Evolutionary conservation across 441 rosid species (phyloP), one percentile per base, ranked within the genome.

Genomic region (Erodium trifolium): DNA sequence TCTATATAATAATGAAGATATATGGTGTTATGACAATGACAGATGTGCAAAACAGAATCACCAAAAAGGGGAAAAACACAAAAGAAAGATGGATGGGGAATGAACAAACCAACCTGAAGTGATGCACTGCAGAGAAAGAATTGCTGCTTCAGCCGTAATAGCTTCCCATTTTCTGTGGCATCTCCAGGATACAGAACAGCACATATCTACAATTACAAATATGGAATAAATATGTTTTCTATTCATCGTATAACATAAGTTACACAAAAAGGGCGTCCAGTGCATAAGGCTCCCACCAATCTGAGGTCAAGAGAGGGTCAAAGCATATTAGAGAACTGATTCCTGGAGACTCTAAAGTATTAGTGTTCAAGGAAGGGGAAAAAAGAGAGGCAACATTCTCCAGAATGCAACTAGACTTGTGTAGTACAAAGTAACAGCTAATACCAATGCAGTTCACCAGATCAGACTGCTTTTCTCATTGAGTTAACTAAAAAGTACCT

Each of bases 141-240:
- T 75, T 92, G 99, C 67, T 94, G 98, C 80, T 94, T 94, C 82
- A 94, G 82, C 68, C 99, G 89, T 78, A 94, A 81, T 71, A 94
- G 90, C 85, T 94, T 94, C 70, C 99, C 99, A 59, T 75, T 78
- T 81, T 92, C 98, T 16, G 97, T 92, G 68, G 98, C 94, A 89
- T 94, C 99, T 55, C 99, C 99, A 66, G 98, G 99, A 82, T 94
- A 94, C 67, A 92, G 84, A 71, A 94, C 89, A 75, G 99, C 94
- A 81, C 99, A 94, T 27, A 94, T 94, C 99, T 92, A 84, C 80
- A 76, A 4, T 47, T 47, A 12, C n/a, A 12, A 47, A 11, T 47
- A 14, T 47, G 55, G 34, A 7, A 59, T 27, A 59, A 27, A 59
- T 19, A 18, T 19, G 64, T 59, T 59, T 59, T 59, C 63, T 18